These are phyloP conservation scores for Crithidia sp. DNA, from an alignment of 208 protist genomes.

Conservation along the genomic window DNA sequence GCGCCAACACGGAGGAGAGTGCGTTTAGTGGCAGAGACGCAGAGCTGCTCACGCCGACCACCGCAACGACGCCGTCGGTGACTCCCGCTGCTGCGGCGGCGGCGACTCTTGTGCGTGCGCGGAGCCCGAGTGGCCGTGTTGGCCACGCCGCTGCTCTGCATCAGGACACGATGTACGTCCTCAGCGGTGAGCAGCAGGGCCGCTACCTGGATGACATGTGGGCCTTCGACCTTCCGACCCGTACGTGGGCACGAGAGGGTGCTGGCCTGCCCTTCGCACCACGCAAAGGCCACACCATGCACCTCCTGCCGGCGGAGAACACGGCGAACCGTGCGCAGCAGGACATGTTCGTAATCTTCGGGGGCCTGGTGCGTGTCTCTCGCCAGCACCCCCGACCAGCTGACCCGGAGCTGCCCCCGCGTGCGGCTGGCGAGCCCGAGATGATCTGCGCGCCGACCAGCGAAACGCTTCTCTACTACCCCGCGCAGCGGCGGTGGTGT, in stretches of 20 bases:
- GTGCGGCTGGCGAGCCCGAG: constrained; percentile 14
- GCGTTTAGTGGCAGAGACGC: no score
- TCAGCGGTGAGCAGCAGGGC: constrained; percentile 47
- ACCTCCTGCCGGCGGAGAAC: constrained; percentile 39
- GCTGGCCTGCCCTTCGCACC: constrained; percentile 44
- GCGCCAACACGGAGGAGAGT: no score
- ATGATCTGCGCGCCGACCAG: constrained; percentile 32
- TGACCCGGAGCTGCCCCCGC: constrained; percentile 32
- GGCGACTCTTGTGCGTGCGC: neutral
- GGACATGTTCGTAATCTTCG: constrained; percentile 57
- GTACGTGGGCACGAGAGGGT: constrained; percentile 30
- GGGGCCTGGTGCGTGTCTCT: constrained; percentile 35
- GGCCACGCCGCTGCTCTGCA: constrained; percentile 48
- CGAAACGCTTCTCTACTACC: constrained; percentile 44
- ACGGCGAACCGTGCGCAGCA: constrained; percentile 33
- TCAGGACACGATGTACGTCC: constrained; percentile 46
- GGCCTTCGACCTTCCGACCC: constrained; percentile 27
- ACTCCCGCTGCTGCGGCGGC: no score
- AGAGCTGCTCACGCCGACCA: no score
- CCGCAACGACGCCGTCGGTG: no score
- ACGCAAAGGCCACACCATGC: constrained; percentile 53
- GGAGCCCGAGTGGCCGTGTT: constrained; percentile 35
- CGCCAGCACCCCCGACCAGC: constrained; percentile 26
- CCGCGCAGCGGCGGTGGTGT: constrained; percentile 34
- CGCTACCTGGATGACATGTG: constrained; percentile 51